A percentile compares a stretch with the other conserved stretches of the same genome.
These are phyloP conservation scores for Thalassiosira hispida DNA, from an alignment of 352 stramenopile genomes.

Conservation along the genomic window DNA sequence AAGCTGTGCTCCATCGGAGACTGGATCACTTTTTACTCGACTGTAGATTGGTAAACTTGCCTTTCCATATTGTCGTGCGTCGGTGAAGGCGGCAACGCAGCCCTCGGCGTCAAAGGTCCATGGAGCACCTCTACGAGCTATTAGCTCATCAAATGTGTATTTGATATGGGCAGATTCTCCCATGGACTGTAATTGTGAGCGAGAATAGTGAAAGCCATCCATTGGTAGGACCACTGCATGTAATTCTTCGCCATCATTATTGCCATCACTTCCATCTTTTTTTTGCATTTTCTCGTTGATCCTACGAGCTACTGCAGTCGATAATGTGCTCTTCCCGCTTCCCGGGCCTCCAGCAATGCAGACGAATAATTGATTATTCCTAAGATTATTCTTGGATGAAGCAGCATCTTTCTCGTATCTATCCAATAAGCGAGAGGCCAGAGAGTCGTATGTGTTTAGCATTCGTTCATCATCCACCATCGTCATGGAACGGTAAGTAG, in stretches of 20 bases:
- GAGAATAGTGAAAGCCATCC: slow-evolving; percentile 80
- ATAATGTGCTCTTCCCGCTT: slow-evolving; percentile 59
- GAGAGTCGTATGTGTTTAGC: slow-evolving; percentile 46
- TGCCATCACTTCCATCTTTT: background rate
- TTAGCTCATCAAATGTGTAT: slow-evolving; percentile 54
- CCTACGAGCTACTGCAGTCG: slow-evolving; percentile 40
- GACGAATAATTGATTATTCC: slow-evolving; percentile 51
- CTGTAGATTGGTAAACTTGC: slow-evolving; percentile 71
- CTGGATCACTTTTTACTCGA: slow-evolving; percentile 71
- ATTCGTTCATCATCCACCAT: slow-evolving; percentile 44
- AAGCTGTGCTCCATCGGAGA: slow-evolving; percentile 59
- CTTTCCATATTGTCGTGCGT: slow-evolving; percentile 21
- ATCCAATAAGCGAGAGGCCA: slow-evolving; percentile 43
- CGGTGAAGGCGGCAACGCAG: slow-evolving; percentile 50
- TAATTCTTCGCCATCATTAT: slow-evolving; percentile 3
- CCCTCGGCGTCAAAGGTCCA: slow-evolving; percentile 77
- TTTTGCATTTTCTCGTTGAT: slow-evolving; percentile 47
- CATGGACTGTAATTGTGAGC: slow-evolving; percentile 56
- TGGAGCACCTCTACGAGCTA: slow-evolving; percentile 67
- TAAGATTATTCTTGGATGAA: background rate
- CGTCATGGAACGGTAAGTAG: background rate
- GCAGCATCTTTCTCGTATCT: slow-evolving; percentile 17
- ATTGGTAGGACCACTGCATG: slow-evolving; percentile 73
- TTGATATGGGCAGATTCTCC: slow-evolving; percentile 10
- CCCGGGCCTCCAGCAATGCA: slow-evolving; percentile 58